A percentile compares a stretch with the other conserved stretches of the same genome.
phyloP scores from a whole-genome alignment of 2,329 filamentous ascomycete genomes.

The Cladophialophora chaetospira region DNA sequence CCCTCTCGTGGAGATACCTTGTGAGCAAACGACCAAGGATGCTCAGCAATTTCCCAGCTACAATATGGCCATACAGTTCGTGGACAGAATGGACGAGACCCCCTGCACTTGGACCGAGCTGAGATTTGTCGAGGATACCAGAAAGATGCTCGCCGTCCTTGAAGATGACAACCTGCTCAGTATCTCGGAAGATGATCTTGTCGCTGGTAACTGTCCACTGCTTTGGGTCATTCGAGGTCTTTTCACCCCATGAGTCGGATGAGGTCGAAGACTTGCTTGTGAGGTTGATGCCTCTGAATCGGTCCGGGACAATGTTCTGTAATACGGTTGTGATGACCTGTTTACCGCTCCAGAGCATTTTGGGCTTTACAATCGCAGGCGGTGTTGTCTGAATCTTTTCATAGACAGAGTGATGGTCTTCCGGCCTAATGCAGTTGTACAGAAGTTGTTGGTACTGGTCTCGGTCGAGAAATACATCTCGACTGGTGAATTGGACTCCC shows the following conservation, averaged over 20 bases:
- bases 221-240: slow-evolving; percentile 49
- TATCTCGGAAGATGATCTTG: slow-evolving; percentile 41
- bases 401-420: slow-evolving; percentile 81
- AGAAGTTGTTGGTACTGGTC: slow-evolving; percentile 92
- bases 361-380: slow-evolving; percentile 80
- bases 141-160: slow-evolving; percentile 83
- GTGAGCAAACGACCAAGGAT: slow-evolving; percentile 87
- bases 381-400: slow-evolving; percentile 79
- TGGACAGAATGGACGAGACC: slow-evolving; percentile 91
- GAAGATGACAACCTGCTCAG: slow-evolving; percentile 81
- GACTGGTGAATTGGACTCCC: slow-evolving; percentile 83
- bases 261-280: slow-evolving; percentile 76
- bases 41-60: slow-evolving; percentile 84
- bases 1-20: slow-evolving; percentile 85
- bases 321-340: slow-evolving; percentile 91
- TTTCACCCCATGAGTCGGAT: slow-evolving; percentile 73
- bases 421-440: slow-evolving; percentile 84
- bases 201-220: slow-evolving; percentile 30
- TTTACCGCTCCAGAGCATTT: slow-evolving; percentile 88
- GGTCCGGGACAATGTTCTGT: slow-evolving; percentile 81
- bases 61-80: slow-evolving; percentile 85
- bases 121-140: slow-evolving; percentile 93
- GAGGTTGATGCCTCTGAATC: slow-evolving; percentile 76
- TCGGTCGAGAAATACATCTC: slow-evolving; percentile 85
- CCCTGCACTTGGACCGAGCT: slow-evolving; percentile 83